These are phyloP conservation scores for Naganishia vaughanmartiniae DNA, from an alignment of 768 basidiomycete species.

Conservation along the genomic window DNA sequence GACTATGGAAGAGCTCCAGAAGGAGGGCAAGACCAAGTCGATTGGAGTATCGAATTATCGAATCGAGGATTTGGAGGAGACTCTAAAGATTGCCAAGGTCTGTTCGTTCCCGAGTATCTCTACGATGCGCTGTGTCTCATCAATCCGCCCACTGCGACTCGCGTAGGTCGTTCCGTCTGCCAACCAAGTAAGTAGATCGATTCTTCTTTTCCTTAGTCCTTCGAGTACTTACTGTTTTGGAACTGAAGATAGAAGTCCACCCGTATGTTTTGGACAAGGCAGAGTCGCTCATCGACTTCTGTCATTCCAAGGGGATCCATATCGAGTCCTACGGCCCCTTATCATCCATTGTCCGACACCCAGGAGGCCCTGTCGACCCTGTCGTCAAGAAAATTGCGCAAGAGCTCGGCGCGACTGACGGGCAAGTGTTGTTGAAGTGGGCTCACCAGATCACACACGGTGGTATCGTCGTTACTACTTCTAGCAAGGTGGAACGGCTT, in stretches of 20 bases:
- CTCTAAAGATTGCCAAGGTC: conserved; percentile 46
- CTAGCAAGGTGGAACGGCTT: conserved; percentile 15
- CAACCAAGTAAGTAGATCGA: conserved; percentile 47
- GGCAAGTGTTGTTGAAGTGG: conserved; percentile 44
- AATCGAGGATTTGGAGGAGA: conserved; percentile 48
- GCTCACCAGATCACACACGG: conserved; percentile 38
- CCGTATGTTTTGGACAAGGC: conserved; percentile 48
- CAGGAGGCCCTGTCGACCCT: conserved; percentile 36
- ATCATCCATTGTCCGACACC: conserved; percentile 34
- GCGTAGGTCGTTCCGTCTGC: conserved; percentile 43
- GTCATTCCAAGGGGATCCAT: conserved; percentile 43
- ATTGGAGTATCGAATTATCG: conserved; percentile 55
- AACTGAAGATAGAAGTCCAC: conserved; percentile 52
- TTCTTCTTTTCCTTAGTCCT: background rate
- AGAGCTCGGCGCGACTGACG: conserved; percentile 31
- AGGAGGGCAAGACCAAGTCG: conserved; percentile 54
- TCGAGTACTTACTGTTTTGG: background rate
- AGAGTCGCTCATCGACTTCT: conserved; percentile 42
- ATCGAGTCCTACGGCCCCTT: conserved; percentile 43
- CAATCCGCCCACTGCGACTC: background rate
- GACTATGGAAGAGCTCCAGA: conserved; percentile 60
- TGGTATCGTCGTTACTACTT: conserved; percentile 29
- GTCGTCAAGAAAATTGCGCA: conserved; percentile 33
- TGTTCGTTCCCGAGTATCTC: background rate
- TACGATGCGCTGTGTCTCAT: background rate